Percentiles rank a stretch among this genome's conserved stretches.
Conservation (phyloP, 352 stramenopile species). For the Phytophthora pistaciae region DNA sequence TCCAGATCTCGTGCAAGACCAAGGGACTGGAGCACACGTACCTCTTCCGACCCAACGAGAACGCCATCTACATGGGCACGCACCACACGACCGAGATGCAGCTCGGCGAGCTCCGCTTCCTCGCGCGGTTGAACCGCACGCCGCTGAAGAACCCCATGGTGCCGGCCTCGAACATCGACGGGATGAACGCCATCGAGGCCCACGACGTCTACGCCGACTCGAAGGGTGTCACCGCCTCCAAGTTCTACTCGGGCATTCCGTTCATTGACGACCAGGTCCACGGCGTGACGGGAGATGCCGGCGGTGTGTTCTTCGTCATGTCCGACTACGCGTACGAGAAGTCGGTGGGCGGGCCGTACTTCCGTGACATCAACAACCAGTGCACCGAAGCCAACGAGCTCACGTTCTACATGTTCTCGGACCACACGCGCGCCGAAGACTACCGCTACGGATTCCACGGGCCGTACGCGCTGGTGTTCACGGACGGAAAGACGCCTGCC, state of each 20-base stretch:
- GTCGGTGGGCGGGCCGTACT: conserved; percentile 59
- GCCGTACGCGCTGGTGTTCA: conserved; percentile 62
- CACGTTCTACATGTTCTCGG: conserved; percentile 69
- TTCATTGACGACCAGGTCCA: conserved; percentile 54
- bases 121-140: conserved; percentile 46
- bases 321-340: conserved; percentile 58
- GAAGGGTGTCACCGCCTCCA: conserved; percentile 43
- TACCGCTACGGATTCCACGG: conserved; percentile 70
- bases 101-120: conserved; percentile 60
- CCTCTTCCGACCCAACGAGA: conserved; percentile 60
- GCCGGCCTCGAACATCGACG: conserved; percentile 41
- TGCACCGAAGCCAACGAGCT: conserved; percentile 59
- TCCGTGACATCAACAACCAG: conserved; percentile 74
- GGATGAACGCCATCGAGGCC: conserved; percentile 48
- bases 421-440: conserved; percentile 59
- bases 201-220: conserved; percentile 51
- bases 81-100: conserved; percentile 48
- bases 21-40: conserved; percentile 58
- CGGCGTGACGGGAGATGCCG: conserved; percentile 47
- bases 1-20: conserved; percentile 54
- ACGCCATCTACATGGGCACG: conserved; percentile 68
- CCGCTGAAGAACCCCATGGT: conserved; percentile 49
- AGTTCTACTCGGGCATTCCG: conserved; percentile 56
- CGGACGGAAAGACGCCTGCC: conserved; percentile 34
- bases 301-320: conserved; percentile 62